Evolutionary conservation across 306 rosid species (phyloP), one percentile per base, ranked within the genome.

Genomic region (Cajanus cajan): DNA sequence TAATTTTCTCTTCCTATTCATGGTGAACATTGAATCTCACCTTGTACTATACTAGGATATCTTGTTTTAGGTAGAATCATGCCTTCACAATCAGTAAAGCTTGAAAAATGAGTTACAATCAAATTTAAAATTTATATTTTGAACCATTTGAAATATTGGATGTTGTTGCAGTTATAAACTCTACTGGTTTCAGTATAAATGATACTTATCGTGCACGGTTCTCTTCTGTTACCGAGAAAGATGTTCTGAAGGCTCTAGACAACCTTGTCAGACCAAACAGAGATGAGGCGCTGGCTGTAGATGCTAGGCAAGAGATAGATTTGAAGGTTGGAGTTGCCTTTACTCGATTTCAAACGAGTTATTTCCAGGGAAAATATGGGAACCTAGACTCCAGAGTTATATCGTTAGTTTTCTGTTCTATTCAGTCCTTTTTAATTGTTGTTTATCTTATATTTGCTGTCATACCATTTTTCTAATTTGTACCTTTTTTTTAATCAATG

Each of bases 221-320:
- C 87, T 94, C 98, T 72, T 82, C 98, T 77, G 95, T 94, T 72
- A 88, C 96, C 19, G 97, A 90, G 86, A 92, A 94, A 83, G 98
- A 94, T 77, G 90, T 94, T 78, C 68, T 89, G 86, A 89, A 80
- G 87, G 98, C 98, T 66, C 84, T 94, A 90, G 93, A 87, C 79
- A 92, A 83, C 83, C 98, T 94, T 78, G 93, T 86, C 82, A 89
- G 87, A 79, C 98, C 98, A 63, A 92, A 89, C 80, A 81, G 77
- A 83, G 80, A 90, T 31, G 98, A 94, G 90, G 87, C 98, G 40
- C 83, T 90, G 83, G 92, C 98, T 21, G 98, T 94, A 80, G 98
- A 94, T 83, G 98, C 97, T 65, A 94, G 98, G 76, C 97, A 94
- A 87, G 98, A 94, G 88, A 92, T 94, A 87, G 98, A 94, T 88